These are phyloP conservation scores for Cryptococcus sp. DNA, from an alignment of 1,284 basidiomycete genomes.

Conservation along the genomic window DNA sequence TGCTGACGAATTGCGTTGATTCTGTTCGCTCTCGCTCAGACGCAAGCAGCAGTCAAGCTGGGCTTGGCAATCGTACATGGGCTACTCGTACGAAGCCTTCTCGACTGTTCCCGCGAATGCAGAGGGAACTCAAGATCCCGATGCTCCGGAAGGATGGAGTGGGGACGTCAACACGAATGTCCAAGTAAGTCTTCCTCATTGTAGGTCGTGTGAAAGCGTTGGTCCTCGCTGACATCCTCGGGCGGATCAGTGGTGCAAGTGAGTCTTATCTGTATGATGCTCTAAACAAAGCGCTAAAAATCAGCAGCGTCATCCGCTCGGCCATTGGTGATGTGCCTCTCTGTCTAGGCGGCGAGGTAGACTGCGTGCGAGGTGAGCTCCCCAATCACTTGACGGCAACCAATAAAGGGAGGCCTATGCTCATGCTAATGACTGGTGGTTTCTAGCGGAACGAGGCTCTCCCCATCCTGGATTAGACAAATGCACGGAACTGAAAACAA, in stretches of 20 bases:
- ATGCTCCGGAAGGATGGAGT: constrained; percentile 62
- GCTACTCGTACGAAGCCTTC: constrained; percentile 50
- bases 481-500: constrained; percentile 93
- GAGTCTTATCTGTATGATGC: constrained; percentile 19
- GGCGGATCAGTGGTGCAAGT: constrained; percentile 73
- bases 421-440: not conserved
- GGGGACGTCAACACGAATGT: constrained; percentile 90
- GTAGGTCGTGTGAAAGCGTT: not conserved
- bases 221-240: not conserved
- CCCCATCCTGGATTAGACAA: constrained; percentile 44
- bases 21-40: constrained; percentile 6
- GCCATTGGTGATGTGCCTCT: constrained; percentile 79
- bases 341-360: constrained; percentile 91
- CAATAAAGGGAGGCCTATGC: not conserved
- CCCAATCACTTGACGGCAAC: not conserved
- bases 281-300: too few relatives aligned
- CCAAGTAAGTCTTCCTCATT: constrained; percentile 49
- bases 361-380: constrained; percentile 76
- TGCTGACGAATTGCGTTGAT: not conserved
- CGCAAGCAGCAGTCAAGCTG: constrained; percentile 31
- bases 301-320: constrained; percentile 73
- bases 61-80: constrained; percentile 49
- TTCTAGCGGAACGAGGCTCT: constrained; percentile 22
- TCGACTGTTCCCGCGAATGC: constrained; percentile 32
- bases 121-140: constrained; percentile 15